Conservation (phyloP, 768 basidiomycete genomes). For the Collybia mongolica region DNA sequence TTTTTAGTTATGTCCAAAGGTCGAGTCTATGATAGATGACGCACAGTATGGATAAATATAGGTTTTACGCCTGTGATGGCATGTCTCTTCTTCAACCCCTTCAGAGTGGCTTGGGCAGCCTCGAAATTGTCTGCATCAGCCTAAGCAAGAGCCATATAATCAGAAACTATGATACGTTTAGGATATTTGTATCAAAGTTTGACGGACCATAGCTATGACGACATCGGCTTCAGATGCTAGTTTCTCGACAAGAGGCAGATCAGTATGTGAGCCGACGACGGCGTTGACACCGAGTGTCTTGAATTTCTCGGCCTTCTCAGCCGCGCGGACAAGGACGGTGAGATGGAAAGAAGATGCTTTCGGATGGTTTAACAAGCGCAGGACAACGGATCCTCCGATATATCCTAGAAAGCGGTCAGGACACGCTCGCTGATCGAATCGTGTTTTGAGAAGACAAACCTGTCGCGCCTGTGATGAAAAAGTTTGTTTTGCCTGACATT, state of each 20-base stretch:
- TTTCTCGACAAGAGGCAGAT: constrained; percentile 38
- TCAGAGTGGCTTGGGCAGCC: constrained; percentile 39
- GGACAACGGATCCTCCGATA: constrained; percentile 46
- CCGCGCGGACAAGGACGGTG: constrained; percentile 42
- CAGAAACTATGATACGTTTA: too few species aligned
- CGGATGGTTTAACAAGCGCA: constrained; percentile 37
- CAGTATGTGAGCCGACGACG: constrained; percentile 44
- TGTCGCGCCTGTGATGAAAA: too few species aligned
- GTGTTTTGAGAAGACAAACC: too few species aligned
- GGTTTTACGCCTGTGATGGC: constrained; percentile 32
- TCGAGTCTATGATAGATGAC: constrained; percentile 30
- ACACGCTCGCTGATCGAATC: too few species aligned
- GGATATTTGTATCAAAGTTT: neutral
- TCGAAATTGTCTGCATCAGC: constrained; percentile 40
- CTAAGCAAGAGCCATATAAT: constrained; percentile 17
- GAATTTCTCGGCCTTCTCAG: constrained; percentile 44
- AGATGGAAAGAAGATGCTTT: constrained; percentile 34
- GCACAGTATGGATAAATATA: too few species aligned
- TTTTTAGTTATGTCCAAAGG: too few species aligned
- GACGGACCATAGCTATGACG: constrained; percentile 14
- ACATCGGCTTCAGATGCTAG: constrained; percentile 37
- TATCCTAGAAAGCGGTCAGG: constrained; percentile 32
- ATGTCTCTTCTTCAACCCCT: constrained; percentile 37
- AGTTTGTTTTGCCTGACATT: too few species aligned
- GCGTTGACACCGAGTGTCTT: constrained; percentile 33